A percentile compares a stretch with the other conserved stretches of the same genome.
Conservation (phyloP, 2,329 filamentous ascomycete genomes). For the Zymoseptoria passerinii region DNA sequence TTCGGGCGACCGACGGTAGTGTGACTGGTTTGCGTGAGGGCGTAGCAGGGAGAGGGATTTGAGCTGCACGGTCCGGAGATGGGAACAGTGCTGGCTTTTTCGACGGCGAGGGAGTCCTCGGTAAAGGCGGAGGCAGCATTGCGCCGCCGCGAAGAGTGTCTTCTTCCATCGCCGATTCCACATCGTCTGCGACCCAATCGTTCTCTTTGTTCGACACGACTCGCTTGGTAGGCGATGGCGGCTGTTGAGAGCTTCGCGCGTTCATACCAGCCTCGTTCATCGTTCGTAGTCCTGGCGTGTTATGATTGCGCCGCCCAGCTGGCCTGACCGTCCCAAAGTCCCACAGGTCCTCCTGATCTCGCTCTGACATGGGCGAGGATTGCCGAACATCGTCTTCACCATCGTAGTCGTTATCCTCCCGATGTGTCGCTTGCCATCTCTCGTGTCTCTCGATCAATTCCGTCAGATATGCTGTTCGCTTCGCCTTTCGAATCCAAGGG, state of each 20-base stretch:
- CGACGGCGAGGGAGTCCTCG: slow-evolving; percentile 36
- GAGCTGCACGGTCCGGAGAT: slow-evolving; percentile 35
- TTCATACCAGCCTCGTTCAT: slow-evolving; percentile 80
- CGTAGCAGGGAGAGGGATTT: slow-evolving; percentile 39
- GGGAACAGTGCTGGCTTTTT: slow-evolving; percentile 30
- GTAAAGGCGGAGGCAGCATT: slow-evolving; percentile 30
- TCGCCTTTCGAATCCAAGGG: slow-evolving; percentile 81
- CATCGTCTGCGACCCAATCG: slow-evolving; percentile 21
- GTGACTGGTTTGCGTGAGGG: slow-evolving; percentile 35
- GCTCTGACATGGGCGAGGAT: slow-evolving; percentile 35
- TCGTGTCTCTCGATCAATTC: slow-evolving; percentile 88
- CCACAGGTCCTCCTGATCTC: slow-evolving; percentile 81
- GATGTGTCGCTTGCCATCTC: slow-evolving; percentile 76
- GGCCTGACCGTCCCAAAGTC: slow-evolving; percentile 94
- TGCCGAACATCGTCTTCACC: slow-evolving; percentile 49
- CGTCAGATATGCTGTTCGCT: slow-evolving; percentile 92
- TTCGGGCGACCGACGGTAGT: slow-evolving; percentile 21
- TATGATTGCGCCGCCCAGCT: slow-evolving; percentile 49
- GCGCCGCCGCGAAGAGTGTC: slow-evolving; percentile 14
- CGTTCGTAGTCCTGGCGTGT: slow-evolving; percentile 55
- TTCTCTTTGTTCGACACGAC: slow-evolving; percentile 30
- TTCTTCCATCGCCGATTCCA: slow-evolving; percentile 1
- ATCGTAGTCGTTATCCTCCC: slow-evolving; percentile 58
- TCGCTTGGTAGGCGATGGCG: slow-evolving; percentile 33
- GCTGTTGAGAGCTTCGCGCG: slow-evolving; percentile 45